A percentile compares a stretch with the other conserved stretches of the same genome.
Conservation (phyloP, 768 basidiomycete genomes). For the Filobasidium floriforme region DNA sequence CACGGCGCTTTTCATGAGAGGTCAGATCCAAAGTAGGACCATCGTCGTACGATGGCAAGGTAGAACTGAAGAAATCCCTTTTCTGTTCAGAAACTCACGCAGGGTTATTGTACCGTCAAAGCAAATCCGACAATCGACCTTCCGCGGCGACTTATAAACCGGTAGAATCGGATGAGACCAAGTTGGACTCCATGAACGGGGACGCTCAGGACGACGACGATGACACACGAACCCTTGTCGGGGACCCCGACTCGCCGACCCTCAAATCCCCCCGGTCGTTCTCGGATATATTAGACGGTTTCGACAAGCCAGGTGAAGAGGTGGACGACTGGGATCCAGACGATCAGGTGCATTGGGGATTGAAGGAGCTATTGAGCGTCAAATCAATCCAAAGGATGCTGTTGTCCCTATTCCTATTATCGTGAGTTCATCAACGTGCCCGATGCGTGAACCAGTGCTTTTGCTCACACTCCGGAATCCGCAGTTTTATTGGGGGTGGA, state of each 20-base stretch:
- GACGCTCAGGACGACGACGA: slow-evolving; percentile 10
- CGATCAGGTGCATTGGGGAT: slow-evolving; percentile 29
- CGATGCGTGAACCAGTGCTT: background rate
- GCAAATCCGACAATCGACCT: slow-evolving; percentile 5
- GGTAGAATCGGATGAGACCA: background rate
- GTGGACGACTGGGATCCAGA: slow-evolving; percentile 10
- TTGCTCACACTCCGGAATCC: background rate
- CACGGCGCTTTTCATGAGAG: slow-evolving; percentile 32
- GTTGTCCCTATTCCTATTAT: slow-evolving; percentile 35
- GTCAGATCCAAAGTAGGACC: slow-evolving; percentile 4
- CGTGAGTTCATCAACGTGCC: slow-evolving; percentile 25
- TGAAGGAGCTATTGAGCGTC: slow-evolving; percentile 37
- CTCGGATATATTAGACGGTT: slow-evolving; percentile 6
- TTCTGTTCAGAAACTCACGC: background rate
- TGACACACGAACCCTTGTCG: slow-evolving; percentile 38
- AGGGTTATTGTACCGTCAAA: background rate
- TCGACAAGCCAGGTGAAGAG: slow-evolving; percentile 5
- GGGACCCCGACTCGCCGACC: slow-evolving; percentile 16
- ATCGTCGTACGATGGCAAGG: too few species aligned
- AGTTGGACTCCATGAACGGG: background rate
- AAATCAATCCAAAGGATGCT: slow-evolving; percentile 33
- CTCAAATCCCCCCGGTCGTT: background rate
- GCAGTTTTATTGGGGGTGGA: slow-evolving; percentile 38
- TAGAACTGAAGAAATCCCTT: too few species aligned
- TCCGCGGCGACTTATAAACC: background rate